These are phyloP conservation scores for Fragaria ananassa DNA, from an alignment of 306 rosid species.

Conservation along the genomic window DNA sequence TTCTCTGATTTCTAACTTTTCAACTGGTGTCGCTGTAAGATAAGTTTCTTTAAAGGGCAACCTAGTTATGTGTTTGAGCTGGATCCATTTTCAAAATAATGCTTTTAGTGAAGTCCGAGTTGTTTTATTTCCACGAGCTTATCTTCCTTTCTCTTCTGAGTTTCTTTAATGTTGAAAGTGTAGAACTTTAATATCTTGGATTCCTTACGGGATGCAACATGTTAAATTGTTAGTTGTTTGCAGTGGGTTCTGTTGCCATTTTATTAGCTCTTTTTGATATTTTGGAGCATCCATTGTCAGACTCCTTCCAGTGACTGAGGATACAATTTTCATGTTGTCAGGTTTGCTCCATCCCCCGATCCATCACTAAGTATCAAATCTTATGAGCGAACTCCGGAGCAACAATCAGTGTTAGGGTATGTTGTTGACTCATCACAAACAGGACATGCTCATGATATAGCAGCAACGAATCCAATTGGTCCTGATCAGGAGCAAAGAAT, in stretches of 20 bases:
- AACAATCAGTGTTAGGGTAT: slow-evolving; percentile 78
- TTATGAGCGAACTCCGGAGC: slow-evolving; percentile 89
- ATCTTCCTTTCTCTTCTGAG: background rate
- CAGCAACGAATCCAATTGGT: slow-evolving; percentile 31
- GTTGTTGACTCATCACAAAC: slow-evolving; percentile 46
- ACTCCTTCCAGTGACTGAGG: slow-evolving; percentile 11
- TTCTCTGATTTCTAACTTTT: background rate
- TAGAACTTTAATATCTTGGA: background rate
- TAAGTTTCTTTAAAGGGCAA: background rate
- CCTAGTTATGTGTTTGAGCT: background rate
- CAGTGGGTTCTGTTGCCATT: slow-evolving; percentile 14
- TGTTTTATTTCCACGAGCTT: background rate
- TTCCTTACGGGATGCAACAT: slow-evolving; percentile 10
- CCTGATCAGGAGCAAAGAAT: slow-evolving; percentile 44
- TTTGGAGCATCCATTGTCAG: slow-evolving; percentile 7
- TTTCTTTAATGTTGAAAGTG: background rate
- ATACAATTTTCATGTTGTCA: slow-evolving; percentile 21
- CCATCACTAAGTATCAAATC: slow-evolving; percentile 70
- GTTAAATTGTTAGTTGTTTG: slow-evolving; percentile 1
- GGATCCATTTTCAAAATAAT: background rate
- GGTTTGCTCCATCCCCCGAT: slow-evolving; percentile 86
- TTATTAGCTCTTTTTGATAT: background rate
- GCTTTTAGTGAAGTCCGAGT: background rate
- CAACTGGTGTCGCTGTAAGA: background rate
- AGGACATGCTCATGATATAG: slow-evolving; percentile 38